phyloP scores from a whole-genome alignment of 2,329 filamentous ascomycete genomes.

The Geosmithia putterillii region DNA sequence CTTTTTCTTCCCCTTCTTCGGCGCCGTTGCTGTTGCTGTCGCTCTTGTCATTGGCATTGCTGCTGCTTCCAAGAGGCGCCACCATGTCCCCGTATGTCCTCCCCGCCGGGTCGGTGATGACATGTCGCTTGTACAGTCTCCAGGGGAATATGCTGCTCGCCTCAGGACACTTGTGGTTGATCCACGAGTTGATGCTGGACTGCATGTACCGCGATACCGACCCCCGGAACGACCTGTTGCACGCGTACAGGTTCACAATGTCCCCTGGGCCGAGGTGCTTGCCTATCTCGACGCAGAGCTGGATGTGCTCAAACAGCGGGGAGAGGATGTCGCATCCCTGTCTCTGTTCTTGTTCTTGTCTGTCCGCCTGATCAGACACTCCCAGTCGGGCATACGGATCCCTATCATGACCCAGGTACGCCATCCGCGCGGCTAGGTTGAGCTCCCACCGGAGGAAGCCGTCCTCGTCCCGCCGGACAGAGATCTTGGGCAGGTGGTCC shows the following conservation, averaged over 20 bases:
- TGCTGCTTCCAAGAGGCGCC: too few species aligned
- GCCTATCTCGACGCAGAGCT: conserved; percentile 42
- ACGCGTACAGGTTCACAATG: conserved; percentile 51
- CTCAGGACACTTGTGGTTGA: conserved; percentile 38
- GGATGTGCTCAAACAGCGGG: conserved; percentile 28
- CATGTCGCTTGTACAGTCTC: conserved; percentile 42
- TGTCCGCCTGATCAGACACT: too few species aligned
- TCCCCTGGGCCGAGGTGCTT: conserved; percentile 40
- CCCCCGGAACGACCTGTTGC: conserved; percentile 49
- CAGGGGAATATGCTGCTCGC: conserved; percentile 48
- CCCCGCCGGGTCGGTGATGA: conserved; percentile 46
- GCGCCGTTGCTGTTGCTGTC: too few species aligned
- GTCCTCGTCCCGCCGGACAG: conserved; percentile 3
- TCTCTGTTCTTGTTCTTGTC: background rate
- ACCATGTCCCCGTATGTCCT: conserved; percentile 21
- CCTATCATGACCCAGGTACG: conserved; percentile 14
- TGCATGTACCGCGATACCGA: conserved; percentile 47
- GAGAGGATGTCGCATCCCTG: conserved; percentile 28
- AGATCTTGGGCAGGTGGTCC: background rate
- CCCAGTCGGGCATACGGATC: conserved; percentile 13
- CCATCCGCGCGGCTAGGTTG: conserved; percentile 10
- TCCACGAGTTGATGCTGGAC: conserved; percentile 44
- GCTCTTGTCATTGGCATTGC: background rate
- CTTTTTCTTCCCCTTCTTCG: too few species aligned
- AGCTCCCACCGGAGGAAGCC: conserved; percentile 13